Evolutionary conservation across 139 green algal species (phyloP), one percentile per base, ranked within the genome.

Genomic region (Picochlorum sp.): DNA sequence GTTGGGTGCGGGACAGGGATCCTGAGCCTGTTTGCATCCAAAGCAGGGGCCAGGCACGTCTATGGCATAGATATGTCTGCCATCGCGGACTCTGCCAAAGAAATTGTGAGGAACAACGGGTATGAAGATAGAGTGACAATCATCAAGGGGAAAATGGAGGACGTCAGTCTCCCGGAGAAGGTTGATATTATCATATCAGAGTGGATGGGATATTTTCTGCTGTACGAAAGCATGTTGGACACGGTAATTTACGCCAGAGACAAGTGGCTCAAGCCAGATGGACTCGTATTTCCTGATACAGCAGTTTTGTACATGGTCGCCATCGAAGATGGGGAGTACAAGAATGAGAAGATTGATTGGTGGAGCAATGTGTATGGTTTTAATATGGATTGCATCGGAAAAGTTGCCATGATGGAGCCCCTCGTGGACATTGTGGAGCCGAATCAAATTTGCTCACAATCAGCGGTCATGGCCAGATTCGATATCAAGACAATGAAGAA

Each of bases 261-360:
- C 77, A 92, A 92, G 75, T 95, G 84, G 85, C 82, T 95, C 50
- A 68, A 28, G 20, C 82, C 81, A 3, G 88, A 73, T 2, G 89
- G 89, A 21, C 37, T 90, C 21, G 82, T 96, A 21, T 73, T 95
- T 18, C 88, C 88, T 9, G 89, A 95, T 76, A 77, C 72, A n/a
- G 78, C 79, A 51, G 78, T 73, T 0, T 60, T 95, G 61, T 65
- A 69, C 46, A 21, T 95, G 49, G 61, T 73, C 30, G 86, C 71
- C 26, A 96, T 97, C 57, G 89, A 96, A 69, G 90, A 97, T 63
- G 90, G 72, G 0, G 85, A 96, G 28, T 97, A 97, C 82, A 76
- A 71, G 49, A 62, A 49, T 58, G 89, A 96, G 52, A 96, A 95
- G 80, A 93, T 95, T 46, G 80, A 94, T 65, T 95, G 91, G 65